phyloP scores from a whole-genome alignment of 768 basidiomycete genomes.

The Termitomyces sp. region DNA sequence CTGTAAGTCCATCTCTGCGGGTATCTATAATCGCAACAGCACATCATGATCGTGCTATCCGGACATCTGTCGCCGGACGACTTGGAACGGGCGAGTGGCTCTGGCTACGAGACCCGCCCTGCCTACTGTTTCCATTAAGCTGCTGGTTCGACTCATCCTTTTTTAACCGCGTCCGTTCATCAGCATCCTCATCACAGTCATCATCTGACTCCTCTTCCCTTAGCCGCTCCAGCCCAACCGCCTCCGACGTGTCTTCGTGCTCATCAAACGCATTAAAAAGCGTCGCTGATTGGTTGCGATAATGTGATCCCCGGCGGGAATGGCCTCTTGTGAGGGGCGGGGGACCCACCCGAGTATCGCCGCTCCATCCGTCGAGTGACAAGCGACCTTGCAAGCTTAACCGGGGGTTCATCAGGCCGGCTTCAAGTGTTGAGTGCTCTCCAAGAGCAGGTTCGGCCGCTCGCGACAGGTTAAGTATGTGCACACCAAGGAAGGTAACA shows the following conservation, averaged over 20 bases:
- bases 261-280: constrained; percentile 78
- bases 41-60: constrained; percentile 11
- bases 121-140: constrained; percentile 14
- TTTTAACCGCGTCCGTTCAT: constrained; percentile 39
- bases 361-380: constrained; percentile 76
- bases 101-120: constrained; percentile 44
- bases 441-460: constrained; percentile 39
- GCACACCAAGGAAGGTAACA: constrained; percentile 95
- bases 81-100: constrained; percentile 44
- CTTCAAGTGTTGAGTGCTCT: constrained; percentile 47
- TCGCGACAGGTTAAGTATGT: constrained; percentile 82
- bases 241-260: constrained; percentile 30
- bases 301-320: constrained; percentile 59
- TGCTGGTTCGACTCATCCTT: constrained; percentile 16
- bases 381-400: constrained; percentile 76
- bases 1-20: constrained; percentile 14
- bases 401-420: constrained; percentile 70
- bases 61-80: constrained; percentile 10
- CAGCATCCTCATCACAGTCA: constrained; percentile 34
- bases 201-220: constrained; percentile 56
- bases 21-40: constrained; percentile 10
- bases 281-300: constrained; percentile 57
- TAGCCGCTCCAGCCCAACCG: constrained; percentile 55
- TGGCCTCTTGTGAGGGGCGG: constrained; percentile 30
- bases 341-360: constrained; percentile 21